A percentile compares a stretch with the other conserved stretches of the same genome.
Evolutionary conservation across 768 basidiomycete species (phyloP).

Genomic region (Dictyophora rubrovolvata): DNA sequence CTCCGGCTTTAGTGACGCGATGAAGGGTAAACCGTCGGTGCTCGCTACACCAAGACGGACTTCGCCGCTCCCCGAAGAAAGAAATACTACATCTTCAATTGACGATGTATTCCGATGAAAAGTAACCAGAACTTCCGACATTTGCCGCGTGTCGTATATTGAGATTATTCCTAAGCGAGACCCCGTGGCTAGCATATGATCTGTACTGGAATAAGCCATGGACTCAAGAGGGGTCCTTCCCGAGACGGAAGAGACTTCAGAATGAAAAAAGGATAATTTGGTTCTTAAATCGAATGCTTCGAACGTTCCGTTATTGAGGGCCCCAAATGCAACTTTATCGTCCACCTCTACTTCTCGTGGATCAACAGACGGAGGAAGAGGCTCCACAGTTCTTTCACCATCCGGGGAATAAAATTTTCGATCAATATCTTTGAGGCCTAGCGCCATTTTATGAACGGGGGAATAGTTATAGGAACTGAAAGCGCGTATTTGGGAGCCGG

Average conservation of each 20-base stretch:
- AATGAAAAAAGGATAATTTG: conserved; percentile 21
- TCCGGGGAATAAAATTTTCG: conserved; percentile 17
- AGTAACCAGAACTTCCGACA: conserved; percentile 29
- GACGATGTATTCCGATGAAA: conserved; percentile 35
- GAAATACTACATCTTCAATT: conserved; percentile 39
- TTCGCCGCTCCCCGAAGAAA: conserved; percentile 12
- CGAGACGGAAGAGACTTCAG: conserved; percentile 13
- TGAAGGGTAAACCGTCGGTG: conserved; percentile 51
- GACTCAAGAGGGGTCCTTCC: conserved; percentile 30
- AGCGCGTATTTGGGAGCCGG: conserved; percentile 36
- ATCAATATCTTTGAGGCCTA: conserved; percentile 29
- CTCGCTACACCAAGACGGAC: conserved; percentile 39
- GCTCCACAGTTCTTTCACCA: conserved; percentile 12
- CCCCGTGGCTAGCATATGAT: conserved; percentile 47
- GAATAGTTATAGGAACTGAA: conserved; percentile 29
- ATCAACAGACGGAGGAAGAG: conserved; percentile 13
- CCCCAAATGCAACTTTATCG: conserved; percentile 42
- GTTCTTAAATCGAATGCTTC: conserved; percentile 45
- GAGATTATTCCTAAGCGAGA: conserved; percentile 43
- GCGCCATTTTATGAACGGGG: conserved; percentile 35
- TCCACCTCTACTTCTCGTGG: conserved; percentile 35
- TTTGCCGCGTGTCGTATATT: conserved; percentile 43
- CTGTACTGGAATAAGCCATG: conserved; percentile 32
- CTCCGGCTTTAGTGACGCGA: conserved; percentile 33
- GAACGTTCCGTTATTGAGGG: conserved; percentile 45